These are phyloP conservation scores for Oehlia diaphana DNA, from an alignment of 192 early-diverging fungal species.

Conservation along the genomic window DNA sequence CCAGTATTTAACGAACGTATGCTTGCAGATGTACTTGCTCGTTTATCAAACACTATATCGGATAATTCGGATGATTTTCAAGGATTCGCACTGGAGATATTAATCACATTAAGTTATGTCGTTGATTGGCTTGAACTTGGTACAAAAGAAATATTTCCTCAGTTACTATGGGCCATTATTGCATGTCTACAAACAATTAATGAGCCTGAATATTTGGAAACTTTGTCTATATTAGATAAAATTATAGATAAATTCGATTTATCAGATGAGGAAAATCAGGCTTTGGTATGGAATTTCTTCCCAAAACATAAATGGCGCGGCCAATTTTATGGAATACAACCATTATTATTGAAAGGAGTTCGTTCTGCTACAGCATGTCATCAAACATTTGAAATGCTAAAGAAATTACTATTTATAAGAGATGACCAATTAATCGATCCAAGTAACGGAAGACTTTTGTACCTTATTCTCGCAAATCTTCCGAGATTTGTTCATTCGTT, in stretches of 20 bases:
- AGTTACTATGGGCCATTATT: constrained; percentile 80
- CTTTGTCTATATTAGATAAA: constrained; percentile 63
- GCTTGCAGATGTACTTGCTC: constrained; percentile 73
- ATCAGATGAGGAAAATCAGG: constrained; percentile 41
- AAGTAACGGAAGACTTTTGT: constrained; percentile 55
- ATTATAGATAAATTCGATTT: constrained; percentile 63
- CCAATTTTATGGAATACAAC: constrained; percentile 73
- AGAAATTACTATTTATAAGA: constrained; percentile 54
- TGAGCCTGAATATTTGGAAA: constrained; percentile 77
- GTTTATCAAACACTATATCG: constrained; percentile 74
- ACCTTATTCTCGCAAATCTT: constrained; percentile 65
- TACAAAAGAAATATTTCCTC: constrained; percentile 67
- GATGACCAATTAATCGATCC: constrained; percentile 65
- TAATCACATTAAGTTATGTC: constrained; percentile 67
- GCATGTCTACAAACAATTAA: constrained; percentile 71
- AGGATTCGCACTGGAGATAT: constrained; percentile 77
- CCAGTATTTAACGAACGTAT: constrained; percentile 73
- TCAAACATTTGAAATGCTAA: constrained; percentile 57
- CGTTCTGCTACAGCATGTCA: constrained; percentile 56
- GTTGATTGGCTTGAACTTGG: constrained; percentile 54
- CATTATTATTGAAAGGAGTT: constrained; percentile 71
- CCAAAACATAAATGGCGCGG: constrained; percentile 73
- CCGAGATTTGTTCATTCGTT: constrained; percentile 67
- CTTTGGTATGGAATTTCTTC: constrained; percentile 57
- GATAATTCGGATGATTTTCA: constrained; percentile 77